phyloP scores from a whole-genome alignment of 2,329 filamentous ascomycete species.

The Sclerotinia nivalis region DNA sequence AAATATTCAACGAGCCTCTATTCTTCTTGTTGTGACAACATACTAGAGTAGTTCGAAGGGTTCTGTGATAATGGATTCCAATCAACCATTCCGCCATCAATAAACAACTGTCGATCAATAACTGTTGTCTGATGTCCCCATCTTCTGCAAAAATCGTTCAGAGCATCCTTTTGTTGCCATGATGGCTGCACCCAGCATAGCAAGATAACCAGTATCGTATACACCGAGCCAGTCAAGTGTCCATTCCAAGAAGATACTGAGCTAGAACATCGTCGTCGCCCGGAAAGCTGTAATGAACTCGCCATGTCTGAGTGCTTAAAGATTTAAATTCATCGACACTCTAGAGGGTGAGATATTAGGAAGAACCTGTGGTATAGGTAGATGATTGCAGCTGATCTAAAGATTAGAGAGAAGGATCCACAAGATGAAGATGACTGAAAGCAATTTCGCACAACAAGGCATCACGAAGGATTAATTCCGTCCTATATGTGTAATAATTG shows the following conservation, averaged over 20 bases:
- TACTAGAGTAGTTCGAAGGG: conserved; percentile 58
- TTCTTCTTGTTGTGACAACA: conserved; percentile 30
- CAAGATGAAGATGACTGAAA: conserved; percentile 19
- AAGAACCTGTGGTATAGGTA: conserved; percentile 9
- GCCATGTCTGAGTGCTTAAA: conserved; percentile 19
- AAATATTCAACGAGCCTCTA: neutral
- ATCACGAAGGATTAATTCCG: conserved; percentile 14
- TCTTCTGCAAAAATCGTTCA: conserved; percentile 55
- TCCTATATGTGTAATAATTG: conserved; percentile 18
- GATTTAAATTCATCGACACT: conserved; percentile 4
- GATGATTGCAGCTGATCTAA: conserved; percentile 10
- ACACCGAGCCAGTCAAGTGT: conserved; percentile 23
- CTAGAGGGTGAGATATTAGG: conserved; percentile 4
- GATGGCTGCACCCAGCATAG: conserved; percentile 29
- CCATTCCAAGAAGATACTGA: neutral
- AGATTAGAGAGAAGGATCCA: conserved; percentile 18
- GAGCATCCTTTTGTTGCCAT: conserved; percentile 50
- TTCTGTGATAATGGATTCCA: conserved; percentile 53
- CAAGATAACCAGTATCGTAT: conserved; percentile 24
- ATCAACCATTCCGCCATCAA: conserved; percentile 61
- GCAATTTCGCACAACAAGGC: conserved; percentile 9
- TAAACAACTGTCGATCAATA: conserved; percentile 59
- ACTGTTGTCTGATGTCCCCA: conserved; percentile 62
- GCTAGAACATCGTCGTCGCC: conserved; percentile 5
- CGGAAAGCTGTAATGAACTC: conserved; percentile 5